Base-by-base conservation (phyloP, 805 yeast species). In the Candida krabiensis region DNA sequence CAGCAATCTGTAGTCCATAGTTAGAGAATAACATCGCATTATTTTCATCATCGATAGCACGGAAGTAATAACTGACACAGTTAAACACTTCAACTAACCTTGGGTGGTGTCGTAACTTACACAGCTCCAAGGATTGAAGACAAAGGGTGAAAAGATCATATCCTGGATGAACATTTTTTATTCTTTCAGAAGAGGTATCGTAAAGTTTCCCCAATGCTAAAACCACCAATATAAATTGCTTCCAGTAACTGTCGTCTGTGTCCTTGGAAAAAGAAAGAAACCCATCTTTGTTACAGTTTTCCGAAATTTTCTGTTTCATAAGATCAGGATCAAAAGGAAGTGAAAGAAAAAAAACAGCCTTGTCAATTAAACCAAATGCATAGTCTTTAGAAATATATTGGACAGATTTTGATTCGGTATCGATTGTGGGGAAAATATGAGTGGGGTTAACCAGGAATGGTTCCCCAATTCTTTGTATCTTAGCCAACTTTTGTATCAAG, bases 271-370 rank as follows among this genome's bases (percentile, higher is more conserved):
- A 21, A 15, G 17, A 4, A 11, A 35, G 14, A 19, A 17, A 28
- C 4, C 38, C 38, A 16, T 31, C 14, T 8, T 13, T 16, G 18
- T 15, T 9, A 13, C 38, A 35, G 18, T 19, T 27, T 11, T 35
- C 26, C 9, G 15, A 5, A 7, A 35, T 28, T 28, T 35, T 27
- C 15, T 5, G 6, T 27, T 35, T 35, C 57, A 47, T 29, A 55
- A 53, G 46, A 55, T 42, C 37, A 55, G 35, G 70, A 60, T 29
- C 56, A 56, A 33, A 33, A 44, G 14, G 57, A 49, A 27, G 36
- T 45, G 13, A 43, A 41, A 31, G 46, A 44, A 13, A 62, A 68
- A 35, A 30, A 4, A 30, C 28, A 7, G 39, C 16, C 17, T 38
- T 34, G 18, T 33, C 38, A 5, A 34, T 18, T 21, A 38, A 15